Base-by-base conservation (phyloP, 2,329 filamentous ascomycete genomes). In the Rhynchosporium secalis region DNA sequence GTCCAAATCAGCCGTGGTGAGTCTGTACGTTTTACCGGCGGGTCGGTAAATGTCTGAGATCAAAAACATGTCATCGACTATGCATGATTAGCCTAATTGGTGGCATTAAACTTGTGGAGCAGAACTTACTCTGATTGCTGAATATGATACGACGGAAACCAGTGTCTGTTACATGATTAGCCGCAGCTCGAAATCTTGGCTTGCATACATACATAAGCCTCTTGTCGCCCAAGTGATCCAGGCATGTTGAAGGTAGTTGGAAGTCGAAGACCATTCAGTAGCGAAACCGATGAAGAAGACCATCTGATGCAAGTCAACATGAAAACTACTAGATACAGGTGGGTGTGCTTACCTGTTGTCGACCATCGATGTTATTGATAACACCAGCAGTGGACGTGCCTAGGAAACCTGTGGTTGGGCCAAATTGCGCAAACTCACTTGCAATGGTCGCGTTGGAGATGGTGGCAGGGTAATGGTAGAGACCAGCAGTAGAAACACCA, bases 191-290 rank as follows among this genome's bases (percentile, higher is more conserved):
- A 15, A 36, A 29, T 40, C 57, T 55, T 56, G 56, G 36, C 51
- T 40, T 15, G 38, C 4, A 29, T 38, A 60, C 63, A 45, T 62
- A 67, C 65, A 82, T 8, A 86, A 72, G 43, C 85, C 84, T 64
- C 83, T 79, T 4, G 85, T 86, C 40, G 85, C 71, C 84, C 84
- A 87, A 67, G 80, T 80, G 63, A 87, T 86, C 79, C 82, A 86
- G 10, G 84, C 78, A 73, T 87, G 85, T 73, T 86, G 84, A 55
- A 86, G 72, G 69, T 80, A 84, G 72, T 79, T 85, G 68, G 81
- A 84, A 2, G 83, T 80, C 13, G 78, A 67, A 63, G 72, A 75
- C 77, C 76, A 78, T 56, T 76, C 75, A 28, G 74, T 75, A 10
- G 75, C 76, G 57, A 83, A 85, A 15, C 76, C 74, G 58, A 82